Evolutionary conservation across 441 rosid species (phyloP).

Genomic region (Gossypium davidsonii): DNA sequence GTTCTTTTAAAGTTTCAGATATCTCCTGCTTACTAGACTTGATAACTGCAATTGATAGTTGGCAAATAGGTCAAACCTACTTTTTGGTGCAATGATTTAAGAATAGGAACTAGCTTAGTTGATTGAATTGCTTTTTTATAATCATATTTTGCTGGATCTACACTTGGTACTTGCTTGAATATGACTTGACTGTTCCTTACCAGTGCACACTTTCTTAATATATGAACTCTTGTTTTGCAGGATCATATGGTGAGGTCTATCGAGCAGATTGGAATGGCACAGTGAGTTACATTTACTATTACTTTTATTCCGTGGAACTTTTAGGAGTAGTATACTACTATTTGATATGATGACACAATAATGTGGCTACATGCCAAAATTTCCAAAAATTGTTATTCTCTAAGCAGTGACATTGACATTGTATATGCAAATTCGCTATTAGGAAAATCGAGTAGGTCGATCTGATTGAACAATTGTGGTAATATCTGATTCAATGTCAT

Average conservation of each 20-base stretch:
- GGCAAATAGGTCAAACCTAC: neutral
- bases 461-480: neutral
- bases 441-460: neutral
- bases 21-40: neutral
- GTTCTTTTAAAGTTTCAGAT: neutral
- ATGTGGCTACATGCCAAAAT: neutral
- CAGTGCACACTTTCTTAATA: constrained; percentile 5
- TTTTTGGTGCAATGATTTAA: neutral
- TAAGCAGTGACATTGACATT: neutral
- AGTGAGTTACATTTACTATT: constrained; percentile 47
- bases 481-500: neutral
- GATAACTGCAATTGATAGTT: neutral
- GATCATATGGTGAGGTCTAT: constrained; percentile 97
- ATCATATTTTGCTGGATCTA: neutral
- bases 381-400: neutral
- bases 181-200: neutral
- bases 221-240: constrained; percentile 36
- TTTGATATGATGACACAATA: constrained; percentile 6
- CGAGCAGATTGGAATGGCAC: constrained; percentile 94
- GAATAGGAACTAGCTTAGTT: constrained; percentile 1
- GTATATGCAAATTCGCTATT: neutral
- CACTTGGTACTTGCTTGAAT: constrained; percentile 5
- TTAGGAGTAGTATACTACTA: constrained; percentile 8
- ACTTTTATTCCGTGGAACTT: neutral
- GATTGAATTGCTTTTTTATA: neutral